These are phyloP conservation scores for Apium graveolens DNA, from an alignment of 129 eudicot species.

Conservation along the genomic window DNA sequence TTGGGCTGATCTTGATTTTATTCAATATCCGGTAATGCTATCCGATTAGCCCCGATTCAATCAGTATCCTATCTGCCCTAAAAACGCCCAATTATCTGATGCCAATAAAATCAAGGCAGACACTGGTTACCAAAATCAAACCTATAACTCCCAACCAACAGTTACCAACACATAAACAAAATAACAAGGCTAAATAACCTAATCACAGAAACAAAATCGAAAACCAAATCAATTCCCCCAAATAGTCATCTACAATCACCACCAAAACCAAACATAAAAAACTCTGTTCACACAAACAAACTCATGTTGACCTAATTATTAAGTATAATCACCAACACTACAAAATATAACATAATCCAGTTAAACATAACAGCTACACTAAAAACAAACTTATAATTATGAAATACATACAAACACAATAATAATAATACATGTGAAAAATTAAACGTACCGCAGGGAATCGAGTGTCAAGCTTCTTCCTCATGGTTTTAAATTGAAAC, in stretches of 20 bases:
- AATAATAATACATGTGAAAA: not conserved
- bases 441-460: conserved; percentile 52
- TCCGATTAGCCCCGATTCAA: not conserved
- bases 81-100: not conserved
- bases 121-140: not conserved
- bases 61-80: not conserved
- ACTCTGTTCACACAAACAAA: not conserved
- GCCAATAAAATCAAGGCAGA: not conserved
- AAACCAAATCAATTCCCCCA: not conserved
- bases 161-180: not conserved
- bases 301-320: not conserved
- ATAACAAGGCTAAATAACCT: not conserved
- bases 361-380: not conserved
- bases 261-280: not conserved
- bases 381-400: not conserved
- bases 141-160: not conserved
- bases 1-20: not conserved
- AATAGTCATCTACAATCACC: not conserved
- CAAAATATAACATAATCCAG: not conserved
- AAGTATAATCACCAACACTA: not conserved
- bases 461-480: conserved; percentile 77
- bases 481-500: conserved; percentile 28
- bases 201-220: not conserved
- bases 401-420: not conserved
- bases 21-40: not conserved